Evolutionary conservation across 2,329 filamentous ascomycete genomes (phyloP).

Genomic region (Aureobasidium melanogenum): DNA sequence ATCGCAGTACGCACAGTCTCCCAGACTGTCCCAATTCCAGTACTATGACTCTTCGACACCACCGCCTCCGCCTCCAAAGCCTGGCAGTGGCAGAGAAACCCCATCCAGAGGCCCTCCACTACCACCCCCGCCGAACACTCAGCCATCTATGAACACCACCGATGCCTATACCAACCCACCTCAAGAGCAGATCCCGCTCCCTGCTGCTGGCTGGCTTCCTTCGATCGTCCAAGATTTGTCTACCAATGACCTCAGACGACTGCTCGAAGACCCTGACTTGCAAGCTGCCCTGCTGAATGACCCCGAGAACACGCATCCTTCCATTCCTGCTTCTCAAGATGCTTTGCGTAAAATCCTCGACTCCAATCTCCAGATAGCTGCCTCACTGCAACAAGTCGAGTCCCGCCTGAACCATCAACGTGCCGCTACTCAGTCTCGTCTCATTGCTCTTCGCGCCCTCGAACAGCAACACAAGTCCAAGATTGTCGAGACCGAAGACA

Average conservation of each 20-base stretch:
- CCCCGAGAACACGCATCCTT: conserved; percentile 60
- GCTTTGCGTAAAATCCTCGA: conserved; percentile 56
- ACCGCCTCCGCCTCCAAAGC: conserved; percentile 40
- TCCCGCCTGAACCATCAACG: conserved; percentile 52
- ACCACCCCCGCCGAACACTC: conserved; percentile 34
- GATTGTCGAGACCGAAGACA: conserved; percentile 79
- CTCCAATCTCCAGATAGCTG: conserved; percentile 63
- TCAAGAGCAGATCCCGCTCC: conserved; percentile 20
- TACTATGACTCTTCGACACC: conserved; percentile 36
- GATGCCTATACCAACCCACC: not conserved
- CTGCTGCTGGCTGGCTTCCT: conserved; percentile 68
- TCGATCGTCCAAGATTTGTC: conserved; percentile 69
- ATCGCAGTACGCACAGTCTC: conserved; percentile 24
- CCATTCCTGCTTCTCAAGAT: conserved; percentile 55
- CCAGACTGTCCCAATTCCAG: conserved; percentile 29
- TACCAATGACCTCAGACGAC: conserved; percentile 59
- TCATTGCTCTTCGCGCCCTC: conserved; percentile 73
- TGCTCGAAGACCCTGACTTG: conserved; percentile 56
- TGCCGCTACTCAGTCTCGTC: conserved; percentile 64
- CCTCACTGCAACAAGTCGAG: conserved; percentile 54
- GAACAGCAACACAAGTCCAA: conserved; percentile 90
- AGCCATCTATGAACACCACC: conserved; percentile 17
- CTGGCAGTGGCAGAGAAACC: conserved; percentile 33
- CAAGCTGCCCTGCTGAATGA: conserved; percentile 67
- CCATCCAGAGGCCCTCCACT: conserved; percentile 35